Conservation (phyloP, 495 filamentous ascomycete species). For the Aspergillus diversus region DNA sequence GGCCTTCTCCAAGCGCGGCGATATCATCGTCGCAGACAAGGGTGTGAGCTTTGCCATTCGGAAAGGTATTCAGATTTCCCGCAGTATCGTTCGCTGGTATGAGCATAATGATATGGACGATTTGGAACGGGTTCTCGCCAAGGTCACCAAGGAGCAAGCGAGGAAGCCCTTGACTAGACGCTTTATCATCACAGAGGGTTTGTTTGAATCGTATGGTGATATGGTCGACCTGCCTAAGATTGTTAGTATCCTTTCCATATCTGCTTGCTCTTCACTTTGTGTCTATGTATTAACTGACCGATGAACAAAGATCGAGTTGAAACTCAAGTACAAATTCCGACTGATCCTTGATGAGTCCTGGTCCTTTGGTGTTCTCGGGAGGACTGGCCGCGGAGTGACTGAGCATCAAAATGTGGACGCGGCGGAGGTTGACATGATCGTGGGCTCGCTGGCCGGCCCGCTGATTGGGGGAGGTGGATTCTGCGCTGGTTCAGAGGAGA, state of each 20-base stretch:
- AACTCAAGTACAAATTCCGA: slow-evolving; percentile 94
- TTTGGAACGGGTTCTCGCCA: slow-evolving; percentile 81
- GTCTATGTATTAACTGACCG: background rate
- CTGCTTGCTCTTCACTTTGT: slow-evolving; percentile 1
- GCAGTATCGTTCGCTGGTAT: slow-evolving; percentile 90
- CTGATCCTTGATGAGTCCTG: slow-evolving; percentile 96
- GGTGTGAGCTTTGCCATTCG: slow-evolving; percentile 93
- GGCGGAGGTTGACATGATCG: slow-evolving; percentile 88
- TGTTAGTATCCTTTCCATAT: slow-evolving; percentile 50
- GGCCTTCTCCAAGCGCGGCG: slow-evolving; percentile 93
- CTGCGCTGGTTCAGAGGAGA: slow-evolving; percentile 85
- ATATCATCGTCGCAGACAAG: slow-evolving; percentile 97
- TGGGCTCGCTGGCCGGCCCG: slow-evolving; percentile 88
- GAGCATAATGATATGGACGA: slow-evolving; percentile 97
- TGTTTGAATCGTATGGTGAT: slow-evolving; percentile 92
- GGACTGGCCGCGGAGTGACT: slow-evolving; percentile 87
- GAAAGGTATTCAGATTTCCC: slow-evolving; percentile 89
- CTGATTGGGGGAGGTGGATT: slow-evolving; percentile 94
- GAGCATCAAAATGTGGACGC: slow-evolving; percentile 96
- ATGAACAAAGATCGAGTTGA: slow-evolving; percentile 74
- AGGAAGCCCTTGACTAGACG: slow-evolving; percentile 86
- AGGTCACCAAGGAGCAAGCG: slow-evolving; percentile 83
- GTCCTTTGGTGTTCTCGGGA: slow-evolving; percentile 91
- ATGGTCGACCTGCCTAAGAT: slow-evolving; percentile 82
- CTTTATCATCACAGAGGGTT: slow-evolving; percentile 94